phyloP scores from a whole-genome alignment of 2,329 filamentous ascomycete genomes.

The Beauveria sp. region DNA sequence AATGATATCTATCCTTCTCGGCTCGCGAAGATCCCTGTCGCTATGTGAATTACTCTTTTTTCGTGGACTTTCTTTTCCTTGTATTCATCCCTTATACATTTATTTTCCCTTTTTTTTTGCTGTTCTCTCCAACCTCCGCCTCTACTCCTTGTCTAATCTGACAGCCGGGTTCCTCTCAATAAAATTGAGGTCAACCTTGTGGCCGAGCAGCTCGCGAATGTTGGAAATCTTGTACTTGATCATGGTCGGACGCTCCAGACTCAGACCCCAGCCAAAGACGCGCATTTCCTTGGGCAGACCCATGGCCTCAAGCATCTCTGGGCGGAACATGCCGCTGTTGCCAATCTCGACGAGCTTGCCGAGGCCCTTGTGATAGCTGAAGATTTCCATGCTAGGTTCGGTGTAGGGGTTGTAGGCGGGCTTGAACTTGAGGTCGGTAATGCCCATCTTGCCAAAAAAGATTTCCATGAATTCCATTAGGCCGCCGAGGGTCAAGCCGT shows the following conservation, averaged over 20 bases:
- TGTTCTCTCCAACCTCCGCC: background rate
- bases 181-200: slow-evolving; percentile 92
- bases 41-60: background rate
- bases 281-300: slow-evolving; percentile 84
- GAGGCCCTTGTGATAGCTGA: slow-evolving; percentile 79
- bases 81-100: background rate
- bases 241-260: slow-evolving; percentile 92
- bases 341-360: slow-evolving; percentile 94
- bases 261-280: slow-evolving; percentile 90
- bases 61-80: background rate
- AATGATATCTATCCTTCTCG: background rate
- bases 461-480: slow-evolving; percentile 89
- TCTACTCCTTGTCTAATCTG: slow-evolving; percentile 74
- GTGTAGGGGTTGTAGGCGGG: slow-evolving; percentile 91
- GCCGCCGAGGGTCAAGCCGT: slow-evolving; percentile 83
- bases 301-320: slow-evolving; percentile 95
- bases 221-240: slow-evolving; percentile 89
- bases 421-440: slow-evolving; percentile 81
- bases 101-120: background rate
- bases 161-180: slow-evolving; percentile 89
- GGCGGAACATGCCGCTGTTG: slow-evolving; percentile 97
- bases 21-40: background rate
- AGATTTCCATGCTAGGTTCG: slow-evolving; percentile 97
- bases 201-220: slow-evolving; percentile 84
- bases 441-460: slow-evolving; percentile 96